Evolutionary conservation across 1,284 basidiomycete species (phyloP).

Genomic region (Austroboletus olivaceoglutinosus): DNA sequence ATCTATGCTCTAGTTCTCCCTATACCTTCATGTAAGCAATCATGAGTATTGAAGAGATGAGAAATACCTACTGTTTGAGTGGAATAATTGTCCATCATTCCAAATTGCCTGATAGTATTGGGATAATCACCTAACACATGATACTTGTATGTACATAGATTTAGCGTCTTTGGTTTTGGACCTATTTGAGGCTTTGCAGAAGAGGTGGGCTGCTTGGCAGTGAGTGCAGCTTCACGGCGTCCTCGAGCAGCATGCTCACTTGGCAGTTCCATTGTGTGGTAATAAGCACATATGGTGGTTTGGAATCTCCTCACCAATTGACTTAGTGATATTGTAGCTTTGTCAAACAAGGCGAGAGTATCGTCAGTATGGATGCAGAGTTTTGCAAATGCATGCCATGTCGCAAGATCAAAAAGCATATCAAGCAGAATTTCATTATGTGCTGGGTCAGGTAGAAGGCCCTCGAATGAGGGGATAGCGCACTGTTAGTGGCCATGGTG

Average conservation of each 20-base stretch:
- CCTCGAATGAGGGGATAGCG: slow-evolving; percentile 35
- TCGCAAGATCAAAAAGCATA: slow-evolving; percentile 15
- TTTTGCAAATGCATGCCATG: slow-evolving; percentile 37
- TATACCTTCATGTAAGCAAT: neutral
- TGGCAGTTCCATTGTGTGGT: slow-evolving; percentile 3
- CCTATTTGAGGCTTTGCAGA: neutral
- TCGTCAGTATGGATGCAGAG: slow-evolving; percentile 31
- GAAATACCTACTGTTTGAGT: neutral
- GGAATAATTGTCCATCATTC: neutral
- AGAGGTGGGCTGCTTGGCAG: neutral
- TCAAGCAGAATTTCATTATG: slow-evolving; percentile 14
- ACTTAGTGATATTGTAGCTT: neutral
- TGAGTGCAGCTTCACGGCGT: neutral
- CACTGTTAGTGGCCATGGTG: no score
- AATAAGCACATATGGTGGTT: neutral
- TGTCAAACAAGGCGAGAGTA: slow-evolving; percentile 24
- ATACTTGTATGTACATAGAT: slow-evolving; percentile 32
- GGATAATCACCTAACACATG: slow-evolving; percentile 35
- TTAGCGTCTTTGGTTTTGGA: slow-evolving; percentile 12
- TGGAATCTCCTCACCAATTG: neutral
- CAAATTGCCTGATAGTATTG: neutral
- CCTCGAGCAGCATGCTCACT: slow-evolving; percentile 1
- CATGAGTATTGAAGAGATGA: no score
- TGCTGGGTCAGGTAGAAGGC: slow-evolving; percentile 25
- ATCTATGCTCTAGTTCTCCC: neutral